Evolutionary conservation across 2,329 filamentous ascomycete species (phyloP).

Genomic region (Fusarium protoensiforme): DNA sequence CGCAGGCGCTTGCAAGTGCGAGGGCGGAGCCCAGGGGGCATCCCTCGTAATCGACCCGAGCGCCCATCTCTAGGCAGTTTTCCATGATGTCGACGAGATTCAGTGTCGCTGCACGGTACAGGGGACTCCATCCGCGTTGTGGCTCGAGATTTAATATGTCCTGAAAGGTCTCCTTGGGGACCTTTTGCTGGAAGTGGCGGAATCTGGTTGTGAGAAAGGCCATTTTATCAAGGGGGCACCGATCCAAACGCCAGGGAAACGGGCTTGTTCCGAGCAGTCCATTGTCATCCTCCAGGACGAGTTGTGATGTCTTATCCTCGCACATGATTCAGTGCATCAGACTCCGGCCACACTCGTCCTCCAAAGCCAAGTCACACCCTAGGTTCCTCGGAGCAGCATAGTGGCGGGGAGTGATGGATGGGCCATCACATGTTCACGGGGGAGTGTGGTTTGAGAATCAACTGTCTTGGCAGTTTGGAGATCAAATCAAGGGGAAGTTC

Average conservation of each 20-base stretch:
- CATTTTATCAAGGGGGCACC: background rate
- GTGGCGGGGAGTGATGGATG: background rate
- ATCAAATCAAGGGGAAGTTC: background rate
- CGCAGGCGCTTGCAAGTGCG: constrained; percentile 19
- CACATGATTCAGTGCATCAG: constrained; percentile 4
- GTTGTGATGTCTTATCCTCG: background rate
- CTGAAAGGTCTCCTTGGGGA: background rate
- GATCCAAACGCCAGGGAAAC: constrained; percentile 17
- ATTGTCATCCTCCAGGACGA: accelerated
- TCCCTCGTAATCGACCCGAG: constrained; percentile 10
- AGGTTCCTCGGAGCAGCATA: accelerated
- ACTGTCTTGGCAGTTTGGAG: background rate
- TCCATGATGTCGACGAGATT: background rate
- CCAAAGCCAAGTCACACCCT: background rate
- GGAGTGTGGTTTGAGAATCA: background rate
- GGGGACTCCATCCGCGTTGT: constrained; percentile 14
- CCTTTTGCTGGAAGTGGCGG: background rate
- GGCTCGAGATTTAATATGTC: constrained; percentile 15
- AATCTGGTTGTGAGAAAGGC: background rate
- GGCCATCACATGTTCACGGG: too few species aligned
- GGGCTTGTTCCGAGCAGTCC: background rate
- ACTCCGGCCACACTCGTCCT: background rate
- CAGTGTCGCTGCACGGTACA: constrained; percentile 1
- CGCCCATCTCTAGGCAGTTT: constrained; percentile 5
- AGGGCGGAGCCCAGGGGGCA: constrained; percentile 8